phyloP scores from a whole-genome alignment of 2,329 filamentous ascomycete genomes.

The Coniochaeta prunicola region DNA sequence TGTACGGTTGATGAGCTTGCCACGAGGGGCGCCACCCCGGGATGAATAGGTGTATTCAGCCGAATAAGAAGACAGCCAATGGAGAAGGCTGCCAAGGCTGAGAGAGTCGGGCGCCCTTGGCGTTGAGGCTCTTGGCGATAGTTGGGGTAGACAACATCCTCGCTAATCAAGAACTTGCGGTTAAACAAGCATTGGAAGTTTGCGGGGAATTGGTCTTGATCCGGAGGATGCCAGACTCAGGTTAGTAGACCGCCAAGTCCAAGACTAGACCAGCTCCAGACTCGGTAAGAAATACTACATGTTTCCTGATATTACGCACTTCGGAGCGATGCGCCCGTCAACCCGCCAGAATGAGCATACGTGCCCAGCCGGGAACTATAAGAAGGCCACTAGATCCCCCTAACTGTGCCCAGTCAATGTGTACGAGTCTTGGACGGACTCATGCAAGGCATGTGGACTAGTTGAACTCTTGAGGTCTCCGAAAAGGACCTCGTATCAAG shows the following conservation, averaged over 20 bases:
- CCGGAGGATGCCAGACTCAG: neutral
- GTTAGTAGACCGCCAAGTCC: neutral
- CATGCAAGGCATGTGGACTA: too few species aligned
- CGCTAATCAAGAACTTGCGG: neutral
- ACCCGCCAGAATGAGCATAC: too few species aligned
- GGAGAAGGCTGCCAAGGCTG: neutral
- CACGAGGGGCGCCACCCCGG: neutral
- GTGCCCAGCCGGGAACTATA: too few species aligned
- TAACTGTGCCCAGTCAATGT: too few species aligned
- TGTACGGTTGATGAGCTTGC: neutral
- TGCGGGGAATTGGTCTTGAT: neutral
- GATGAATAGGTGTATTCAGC: neutral
- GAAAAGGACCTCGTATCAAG: too few species aligned
- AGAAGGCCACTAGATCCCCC: too few species aligned
- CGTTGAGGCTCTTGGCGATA: neutral
- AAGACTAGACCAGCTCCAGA: neutral
- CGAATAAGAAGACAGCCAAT: neutral
- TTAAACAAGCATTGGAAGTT: neutral
- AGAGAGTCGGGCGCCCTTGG: neutral
- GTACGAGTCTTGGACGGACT: too few species aligned
- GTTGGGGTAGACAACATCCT: slow-evolving; percentile 1
- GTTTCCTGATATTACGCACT: too few species aligned
- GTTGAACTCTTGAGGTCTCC: too few species aligned
- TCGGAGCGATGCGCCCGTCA: too few species aligned
- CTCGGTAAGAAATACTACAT: too few species aligned